phyloP scores from a whole-genome alignment of 768 basidiomycete species.

The Sporobolomyces phaffii region DNA sequence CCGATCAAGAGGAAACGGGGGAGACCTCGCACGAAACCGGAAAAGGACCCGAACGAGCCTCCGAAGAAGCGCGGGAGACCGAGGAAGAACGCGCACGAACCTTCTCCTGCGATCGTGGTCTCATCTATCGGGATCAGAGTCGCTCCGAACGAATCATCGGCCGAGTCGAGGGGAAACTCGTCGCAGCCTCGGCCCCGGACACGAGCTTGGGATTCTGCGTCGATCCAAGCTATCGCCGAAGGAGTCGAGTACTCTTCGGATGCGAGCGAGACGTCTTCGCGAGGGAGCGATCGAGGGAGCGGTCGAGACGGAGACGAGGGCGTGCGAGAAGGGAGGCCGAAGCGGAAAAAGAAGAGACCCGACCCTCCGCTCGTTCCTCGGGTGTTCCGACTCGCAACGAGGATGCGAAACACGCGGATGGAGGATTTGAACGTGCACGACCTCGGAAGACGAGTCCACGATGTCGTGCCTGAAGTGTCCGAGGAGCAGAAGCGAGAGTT shows the following conservation, averaged over 20 bases:
- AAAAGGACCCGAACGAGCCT: neutral
- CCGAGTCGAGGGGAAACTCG: neutral
- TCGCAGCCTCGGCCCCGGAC: too few relatives aligned
- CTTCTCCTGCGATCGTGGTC: too few relatives aligned
- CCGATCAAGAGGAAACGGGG: neutral
- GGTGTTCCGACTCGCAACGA: neutral
- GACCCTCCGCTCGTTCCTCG: neutral
- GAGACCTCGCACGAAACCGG: neutral
- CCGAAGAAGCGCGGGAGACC: slow-evolving; percentile 1
- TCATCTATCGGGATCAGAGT: too few relatives aligned
- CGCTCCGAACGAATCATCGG: neutral
- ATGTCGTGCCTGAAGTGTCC: neutral
- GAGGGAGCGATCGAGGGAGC: too few relatives aligned
- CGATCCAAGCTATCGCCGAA: too few relatives aligned
- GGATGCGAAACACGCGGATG: neutral
- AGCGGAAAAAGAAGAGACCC: neutral
- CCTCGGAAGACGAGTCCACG: too few relatives aligned
- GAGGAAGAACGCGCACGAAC: neutral
- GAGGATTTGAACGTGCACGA: neutral
- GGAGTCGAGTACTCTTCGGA: too few relatives aligned
- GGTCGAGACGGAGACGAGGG: neutral
- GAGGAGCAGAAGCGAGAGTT: neutral
- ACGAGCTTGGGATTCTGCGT: too few relatives aligned
- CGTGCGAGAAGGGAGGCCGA: neutral
- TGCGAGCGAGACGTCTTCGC: too few relatives aligned